Percentiles rank a stretch among this genome's conserved stretches.
phyloP scores from a whole-genome alignment of 1,284 basidiomycete genomes.

The Microbotryum lychnidis-dioicae region DNA sequence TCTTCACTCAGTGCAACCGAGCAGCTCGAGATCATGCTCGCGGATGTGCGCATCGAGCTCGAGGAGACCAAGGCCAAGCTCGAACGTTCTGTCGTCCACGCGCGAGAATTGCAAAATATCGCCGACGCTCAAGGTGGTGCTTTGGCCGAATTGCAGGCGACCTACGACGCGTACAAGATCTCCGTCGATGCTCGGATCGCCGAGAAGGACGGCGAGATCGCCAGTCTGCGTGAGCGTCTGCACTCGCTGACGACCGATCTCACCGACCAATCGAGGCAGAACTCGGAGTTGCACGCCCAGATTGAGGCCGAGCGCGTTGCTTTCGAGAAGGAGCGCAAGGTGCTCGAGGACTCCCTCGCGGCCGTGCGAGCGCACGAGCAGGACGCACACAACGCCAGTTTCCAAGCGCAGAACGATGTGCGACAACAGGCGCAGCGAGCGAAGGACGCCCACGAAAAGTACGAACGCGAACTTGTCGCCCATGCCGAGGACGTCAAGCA shows the following conservation, averaged over 20 bases:
- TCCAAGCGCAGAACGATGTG: constrained; percentile 56
- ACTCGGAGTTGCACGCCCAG: constrained; percentile 54
- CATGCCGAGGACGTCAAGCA: constrained; percentile 74
- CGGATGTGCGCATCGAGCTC: constrained; percentile 64
- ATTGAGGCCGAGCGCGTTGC: constrained; percentile 52
- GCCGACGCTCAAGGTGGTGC: constrained; percentile 71
- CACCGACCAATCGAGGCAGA: constrained; percentile 47
- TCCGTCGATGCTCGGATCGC: constrained; percentile 58
- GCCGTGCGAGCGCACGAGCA: constrained; percentile 52
- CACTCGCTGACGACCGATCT: constrained; percentile 54
- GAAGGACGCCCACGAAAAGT: constrained; percentile 73
- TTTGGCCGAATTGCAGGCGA: constrained; percentile 57
- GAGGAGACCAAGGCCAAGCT: constrained; percentile 69
- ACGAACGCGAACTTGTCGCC: constrained; percentile 66
- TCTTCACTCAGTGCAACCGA: constrained; percentile 56
- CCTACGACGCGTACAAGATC: constrained; percentile 68
- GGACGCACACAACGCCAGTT: constrained; percentile 55
- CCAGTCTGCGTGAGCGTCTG: constrained; percentile 57
- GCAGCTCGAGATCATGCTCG: constrained; percentile 73
- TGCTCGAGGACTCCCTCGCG: constrained; percentile 49
- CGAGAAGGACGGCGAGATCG: constrained; percentile 60
- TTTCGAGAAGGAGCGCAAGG: constrained; percentile 69
- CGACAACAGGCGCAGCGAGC: constrained; percentile 59
- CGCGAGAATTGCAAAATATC: constrained; percentile 74
- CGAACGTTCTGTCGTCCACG: constrained; percentile 58